Conservation (phyloP, 352 stramenopile genomes). For the Phytophthora pini region DNA sequence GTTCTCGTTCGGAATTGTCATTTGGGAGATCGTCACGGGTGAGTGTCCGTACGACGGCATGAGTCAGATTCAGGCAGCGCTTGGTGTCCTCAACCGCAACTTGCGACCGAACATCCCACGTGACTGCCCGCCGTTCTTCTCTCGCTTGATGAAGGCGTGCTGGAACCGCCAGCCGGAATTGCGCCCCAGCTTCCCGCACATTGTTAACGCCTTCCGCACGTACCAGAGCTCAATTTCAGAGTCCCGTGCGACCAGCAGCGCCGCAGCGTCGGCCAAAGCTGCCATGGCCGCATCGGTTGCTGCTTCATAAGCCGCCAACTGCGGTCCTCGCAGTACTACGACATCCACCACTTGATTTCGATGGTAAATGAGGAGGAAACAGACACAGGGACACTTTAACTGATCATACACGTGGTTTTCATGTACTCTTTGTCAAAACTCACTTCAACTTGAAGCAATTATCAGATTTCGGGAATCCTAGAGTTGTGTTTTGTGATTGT, state of each 20-base stretch:
- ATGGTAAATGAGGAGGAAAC: constrained; percentile 20
- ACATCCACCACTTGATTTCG: constrained; percentile 22
- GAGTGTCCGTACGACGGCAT: constrained; percentile 90
- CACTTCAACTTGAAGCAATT: constrained; percentile 8
- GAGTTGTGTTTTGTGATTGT: constrained; percentile 10
- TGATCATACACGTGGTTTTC: constrained; percentile 39
- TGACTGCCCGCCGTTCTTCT: constrained; percentile 73
- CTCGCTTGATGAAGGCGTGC: constrained; percentile 74
- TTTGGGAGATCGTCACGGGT: constrained; percentile 91
- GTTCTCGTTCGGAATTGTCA: constrained; percentile 91
- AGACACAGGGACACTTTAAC: constrained; percentile 26
- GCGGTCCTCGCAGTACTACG: constrained; percentile 18
- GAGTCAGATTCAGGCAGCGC: constrained; percentile 79
- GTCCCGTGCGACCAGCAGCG: constrained; percentile 46
- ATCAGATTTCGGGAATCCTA: not conserved
- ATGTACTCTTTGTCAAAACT: constrained; percentile 8
- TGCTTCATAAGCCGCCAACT: constrained; percentile 34
- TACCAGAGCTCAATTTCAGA: constrained; percentile 61
- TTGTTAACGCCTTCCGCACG: constrained; percentile 70
- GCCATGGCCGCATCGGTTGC: constrained; percentile 52
- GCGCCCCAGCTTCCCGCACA: constrained; percentile 71
- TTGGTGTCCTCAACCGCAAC: constrained; percentile 77
- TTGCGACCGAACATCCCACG: constrained; percentile 67
- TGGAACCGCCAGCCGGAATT: constrained; percentile 77
- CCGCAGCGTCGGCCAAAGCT: constrained; percentile 44